phyloP scores from a whole-genome alignment of 345 rosid species.

The Lumnitzera racemosa region DNA sequence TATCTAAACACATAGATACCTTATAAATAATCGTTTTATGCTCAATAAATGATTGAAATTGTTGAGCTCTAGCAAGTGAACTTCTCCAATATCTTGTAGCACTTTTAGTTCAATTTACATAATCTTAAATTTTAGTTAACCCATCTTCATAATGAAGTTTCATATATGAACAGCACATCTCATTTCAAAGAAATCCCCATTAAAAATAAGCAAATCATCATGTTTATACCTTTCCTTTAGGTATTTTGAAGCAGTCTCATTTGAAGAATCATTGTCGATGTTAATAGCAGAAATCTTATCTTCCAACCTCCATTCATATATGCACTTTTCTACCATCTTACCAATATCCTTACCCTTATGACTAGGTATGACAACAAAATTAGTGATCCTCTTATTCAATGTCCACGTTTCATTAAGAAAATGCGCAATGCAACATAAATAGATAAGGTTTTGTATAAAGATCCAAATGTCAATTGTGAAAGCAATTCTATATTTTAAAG shows the following conservation, averaged over 20 bases:
- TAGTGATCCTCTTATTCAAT: no score
- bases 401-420: no score
- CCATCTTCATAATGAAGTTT: constrained; percentile 5
- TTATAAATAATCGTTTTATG: not conserved
- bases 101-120: not conserved
- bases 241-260: not conserved
- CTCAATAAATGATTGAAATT: not conserved
- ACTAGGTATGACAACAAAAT: no score
- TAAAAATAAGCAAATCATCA: not conserved
- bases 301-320: no score
- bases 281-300: no score
- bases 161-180: not conserved
- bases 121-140: not conserved
- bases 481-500: no score
- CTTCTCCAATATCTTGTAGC: not conserved
- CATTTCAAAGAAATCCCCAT: constrained; percentile 7
- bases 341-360: no score
- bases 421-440: no score
- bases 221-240: not conserved
- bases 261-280: no score
- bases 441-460: no score
- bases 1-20: constrained; percentile 1
- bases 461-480: no score
- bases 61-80: not conserved
- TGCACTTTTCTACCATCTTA: no score